These are phyloP conservation scores for Debaryomyces subglobosus DNA, from an alignment of 1,139 yeast genomes.

Conservation along the genomic window DNA sequence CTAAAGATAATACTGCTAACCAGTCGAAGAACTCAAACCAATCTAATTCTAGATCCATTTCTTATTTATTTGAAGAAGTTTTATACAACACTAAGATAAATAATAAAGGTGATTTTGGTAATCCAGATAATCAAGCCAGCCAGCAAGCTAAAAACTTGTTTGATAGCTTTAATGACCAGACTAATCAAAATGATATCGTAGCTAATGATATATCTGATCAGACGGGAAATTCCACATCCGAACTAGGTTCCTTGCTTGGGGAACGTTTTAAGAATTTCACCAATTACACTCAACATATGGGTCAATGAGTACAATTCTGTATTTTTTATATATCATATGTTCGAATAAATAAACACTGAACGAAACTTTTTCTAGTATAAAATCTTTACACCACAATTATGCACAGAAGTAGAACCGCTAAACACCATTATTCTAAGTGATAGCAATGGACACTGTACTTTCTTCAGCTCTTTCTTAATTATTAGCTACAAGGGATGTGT, in stretches of 20 bases:
- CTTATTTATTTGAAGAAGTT: conserved; percentile 37
- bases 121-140: conserved; percentile 4
- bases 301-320: conserved; percentile 3
- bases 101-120: not conserved
- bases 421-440: too few relatives aligned
- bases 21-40: conserved; percentile 16
- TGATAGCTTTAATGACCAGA: conserved; percentile 10
- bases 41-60: conserved; percentile 28
- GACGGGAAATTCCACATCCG: conserved; percentile 32
- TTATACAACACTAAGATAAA: conserved; percentile 15
- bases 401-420: too few relatives aligned
- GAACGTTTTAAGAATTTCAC: conserved; percentile 33
- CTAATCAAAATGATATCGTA: conserved; percentile 13
- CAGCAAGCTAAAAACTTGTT: conserved; percentile 15
- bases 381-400: not conserved
- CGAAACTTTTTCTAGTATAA: not conserved
- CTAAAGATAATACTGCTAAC: conserved; percentile 23
- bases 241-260: conserved; percentile 33
- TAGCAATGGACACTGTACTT: too few relatives aligned
- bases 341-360: conserved; percentile 2
- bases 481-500: too few relatives aligned
- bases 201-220: conserved; percentile 19
- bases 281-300: conserved; percentile 12
- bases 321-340: not conserved
- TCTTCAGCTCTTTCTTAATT: too few relatives aligned